A percentile compares a stretch with the other conserved stretches of the same genome.
These are phyloP conservation scores for Pleoardoris graminearum DNA, from an alignment of 2,329 filamentous ascomycete species.

Conservation along the genomic window DNA sequence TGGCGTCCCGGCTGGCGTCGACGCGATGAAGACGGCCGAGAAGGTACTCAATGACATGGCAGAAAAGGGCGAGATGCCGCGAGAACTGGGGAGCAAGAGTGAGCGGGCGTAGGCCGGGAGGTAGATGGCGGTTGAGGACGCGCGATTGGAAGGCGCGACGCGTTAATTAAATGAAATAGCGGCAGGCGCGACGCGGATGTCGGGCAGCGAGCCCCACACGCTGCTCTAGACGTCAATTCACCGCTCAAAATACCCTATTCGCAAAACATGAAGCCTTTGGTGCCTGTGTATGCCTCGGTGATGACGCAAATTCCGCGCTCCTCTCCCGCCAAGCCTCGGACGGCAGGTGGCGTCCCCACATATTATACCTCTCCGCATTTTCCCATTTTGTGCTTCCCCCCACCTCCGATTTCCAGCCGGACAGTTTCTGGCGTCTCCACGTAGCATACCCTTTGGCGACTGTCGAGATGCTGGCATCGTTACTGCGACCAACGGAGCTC, in stretches of 20 bases:
- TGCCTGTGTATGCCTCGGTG: constrained; percentile 1
- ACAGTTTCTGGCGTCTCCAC: constrained; percentile 13
- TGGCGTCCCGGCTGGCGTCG: constrained; percentile 59
- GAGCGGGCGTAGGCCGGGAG: constrained; percentile 27
- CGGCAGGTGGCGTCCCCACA: constrained; percentile 29
- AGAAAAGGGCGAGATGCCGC: constrained; percentile 47
- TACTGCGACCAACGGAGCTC: constrained; percentile 15
- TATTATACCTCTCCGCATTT: constrained; percentile 30
- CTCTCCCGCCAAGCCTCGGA: constrained; percentile 18
- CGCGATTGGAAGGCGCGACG: neutral
- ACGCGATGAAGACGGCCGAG: constrained; percentile 58
- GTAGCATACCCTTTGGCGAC: constrained; percentile 1
- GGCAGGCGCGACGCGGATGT: constrained; percentile 5
- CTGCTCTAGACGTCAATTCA: constrained; percentile 15
- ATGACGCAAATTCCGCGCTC: constrained; percentile 14
- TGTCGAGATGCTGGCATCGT: constrained; percentile 9
- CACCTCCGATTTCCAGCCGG: constrained; percentile 17
- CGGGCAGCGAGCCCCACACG: constrained; percentile 17
- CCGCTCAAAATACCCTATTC: constrained; percentile 6
- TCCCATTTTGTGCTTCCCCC: constrained; percentile 1
- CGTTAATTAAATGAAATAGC: constrained; percentile 4
- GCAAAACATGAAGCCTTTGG: constrained; percentile 1
- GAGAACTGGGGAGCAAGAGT: constrained; percentile 37
- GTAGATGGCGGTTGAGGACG: neutral
- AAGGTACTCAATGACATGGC: constrained; percentile 57